Evolutionary conservation across 179 eudicot species (phyloP).

Genomic region (Carnegiea gigantea): DNA sequence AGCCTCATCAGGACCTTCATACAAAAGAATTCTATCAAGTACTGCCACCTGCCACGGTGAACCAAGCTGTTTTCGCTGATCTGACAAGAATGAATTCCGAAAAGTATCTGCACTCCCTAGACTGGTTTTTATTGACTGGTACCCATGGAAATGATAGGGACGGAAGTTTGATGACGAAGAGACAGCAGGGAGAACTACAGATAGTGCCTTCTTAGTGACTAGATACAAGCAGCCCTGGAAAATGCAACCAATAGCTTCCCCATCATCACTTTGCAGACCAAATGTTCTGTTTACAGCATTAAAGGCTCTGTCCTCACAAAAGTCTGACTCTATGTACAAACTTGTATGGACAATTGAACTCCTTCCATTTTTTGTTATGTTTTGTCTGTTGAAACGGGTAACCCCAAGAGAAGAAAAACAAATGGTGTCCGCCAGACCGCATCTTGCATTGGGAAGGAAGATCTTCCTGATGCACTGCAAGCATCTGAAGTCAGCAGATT

Average conservation of each 20-base stretch:
- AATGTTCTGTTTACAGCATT: slow-evolving; percentile 29
- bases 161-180: slow-evolving; percentile 63
- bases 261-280: slow-evolving; percentile 40
- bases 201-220: slow-evolving; percentile 63
- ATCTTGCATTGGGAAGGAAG: slow-evolving; percentile 56
- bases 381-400: slow-evolving; percentile 52
- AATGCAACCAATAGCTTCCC: slow-evolving; percentile 75
- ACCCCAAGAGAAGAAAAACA: slow-evolving; percentile 83
- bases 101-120: slow-evolving; percentile 30
- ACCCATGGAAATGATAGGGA: slow-evolving; percentile 54
- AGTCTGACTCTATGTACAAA: slow-evolving; percentile 45
- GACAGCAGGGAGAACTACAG: slow-evolving; percentile 79
- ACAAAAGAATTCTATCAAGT: slow-evolving; percentile 72
- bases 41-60: slow-evolving; percentile 80
- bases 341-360: slow-evolving; percentile 51
- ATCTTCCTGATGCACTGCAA: slow-evolving; percentile 42
- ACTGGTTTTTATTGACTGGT: slow-evolving; percentile 29
- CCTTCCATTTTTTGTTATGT: slow-evolving; percentile 31
- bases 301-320: slow-evolving; percentile 46
- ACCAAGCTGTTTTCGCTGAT: slow-evolving; percentile 39
- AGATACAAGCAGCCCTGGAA: slow-evolving; percentile 76
- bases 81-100: slow-evolving; percentile 34
- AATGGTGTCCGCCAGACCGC: slow-evolving; percentile 46
- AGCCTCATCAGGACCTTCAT: slow-evolving; percentile 87
- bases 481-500: slow-evolving; percentile 30